Evolutionary conservation across 352 stramenopile species (phyloP).

Genomic region (Globisporangium cylindrosporum): DNA sequence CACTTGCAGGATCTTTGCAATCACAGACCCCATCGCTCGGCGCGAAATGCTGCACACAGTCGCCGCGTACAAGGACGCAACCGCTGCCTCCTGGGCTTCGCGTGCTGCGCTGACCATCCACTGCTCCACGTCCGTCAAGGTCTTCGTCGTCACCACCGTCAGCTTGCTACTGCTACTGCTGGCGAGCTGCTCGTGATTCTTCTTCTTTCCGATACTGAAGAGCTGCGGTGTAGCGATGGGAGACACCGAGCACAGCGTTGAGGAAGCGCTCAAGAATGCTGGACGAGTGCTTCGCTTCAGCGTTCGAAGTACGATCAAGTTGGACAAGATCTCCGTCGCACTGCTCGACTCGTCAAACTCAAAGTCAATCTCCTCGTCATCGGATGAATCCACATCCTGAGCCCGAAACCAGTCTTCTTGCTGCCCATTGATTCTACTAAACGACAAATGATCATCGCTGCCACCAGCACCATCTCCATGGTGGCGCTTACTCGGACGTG

Average conservation of each 20-base stretch:
- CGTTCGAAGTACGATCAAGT: slow-evolving; percentile 70
- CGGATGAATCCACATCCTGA: slow-evolving; percentile 27
- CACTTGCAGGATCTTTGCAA: slow-evolving; percentile 77
- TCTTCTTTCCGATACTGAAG: background rate
- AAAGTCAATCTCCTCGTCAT: slow-evolving; percentile 65
- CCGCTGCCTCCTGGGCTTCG: slow-evolving; percentile 60
- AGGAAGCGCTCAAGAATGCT: slow-evolving; percentile 25
- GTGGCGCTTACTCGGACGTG: slow-evolving; percentile 36
- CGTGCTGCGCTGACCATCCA: slow-evolving; percentile 48
- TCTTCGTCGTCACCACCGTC: slow-evolving; percentile 6
- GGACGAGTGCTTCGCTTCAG: slow-evolving; percentile 61
- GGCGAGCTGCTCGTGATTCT: background rate
- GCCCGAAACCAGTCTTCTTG: slow-evolving; percentile 9
- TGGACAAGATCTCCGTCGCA: slow-evolving; percentile 76
- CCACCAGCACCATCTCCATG: slow-evolving; percentile 4
- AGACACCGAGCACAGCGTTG: slow-evolving; percentile 45
- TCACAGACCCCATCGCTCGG: slow-evolving; percentile 76
- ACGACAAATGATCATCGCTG: background rate
- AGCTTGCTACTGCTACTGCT: slow-evolving; percentile 1
- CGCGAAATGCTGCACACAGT: slow-evolving; percentile 81
- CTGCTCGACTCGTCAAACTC: slow-evolving; percentile 70
- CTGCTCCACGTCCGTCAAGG: slow-evolving; percentile 46
- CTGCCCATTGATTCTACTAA: slow-evolving; percentile 3
- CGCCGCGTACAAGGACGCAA: slow-evolving; percentile 78
- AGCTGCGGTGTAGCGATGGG: slow-evolving; percentile 24